Base-by-base conservation (phyloP, 2,329 filamentous ascomycete genomes). In the Trichoderma oligosporum region DNA sequence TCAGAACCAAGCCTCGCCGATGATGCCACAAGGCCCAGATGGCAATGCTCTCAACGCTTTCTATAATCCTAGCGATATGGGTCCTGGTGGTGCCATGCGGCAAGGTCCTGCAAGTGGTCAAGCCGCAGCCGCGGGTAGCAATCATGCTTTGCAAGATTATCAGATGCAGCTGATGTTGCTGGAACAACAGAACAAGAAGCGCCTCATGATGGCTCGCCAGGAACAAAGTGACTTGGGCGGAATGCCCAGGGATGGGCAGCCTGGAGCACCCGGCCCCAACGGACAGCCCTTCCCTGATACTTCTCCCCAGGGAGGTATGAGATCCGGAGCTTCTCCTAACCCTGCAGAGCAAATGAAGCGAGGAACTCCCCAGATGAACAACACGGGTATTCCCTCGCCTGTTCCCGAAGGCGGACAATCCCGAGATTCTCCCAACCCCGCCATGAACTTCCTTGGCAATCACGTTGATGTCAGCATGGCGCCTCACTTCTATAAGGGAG, bases 111-210 rank as follows among this genome's bases (percentile, higher is more conserved):
- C n/a, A n/a, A n/a, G 74, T 36, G 77, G 72, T 57, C 78, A 78
- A 62, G 74, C 73, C 4, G 45, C 29, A 14, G 54, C 33, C 14
- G 79, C 71, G 12, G 72, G 72, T 31, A 88, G 86, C 72, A 93
- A 91, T 69, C 88, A 92, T 70, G 89, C 89, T 20, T 78, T 93
- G 44, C 88, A 92, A 71, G 89, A 94, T 70, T 93, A 93, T 66
- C 89, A 93, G 75, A 92, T 92, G 88, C 89, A 93, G 70, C 75
- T 93, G 68, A 93, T 92, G 89, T 74, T 92, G 48, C 80, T 93
- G 14, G 89, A 93, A 73, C 89, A 92, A 72, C 88, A 93, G 73
- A 93, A 93, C 66, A 93, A 92, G 78, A 92, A 91, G 73, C 80
- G 89, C 16, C 78, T 93, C 47, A 85, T 91, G 78, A 91, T 91